Evolutionary conservation across 306 rosid species (phyloP), one percentile per base, ranked within the genome.

Genomic region (Sophora flavescens): DNA sequence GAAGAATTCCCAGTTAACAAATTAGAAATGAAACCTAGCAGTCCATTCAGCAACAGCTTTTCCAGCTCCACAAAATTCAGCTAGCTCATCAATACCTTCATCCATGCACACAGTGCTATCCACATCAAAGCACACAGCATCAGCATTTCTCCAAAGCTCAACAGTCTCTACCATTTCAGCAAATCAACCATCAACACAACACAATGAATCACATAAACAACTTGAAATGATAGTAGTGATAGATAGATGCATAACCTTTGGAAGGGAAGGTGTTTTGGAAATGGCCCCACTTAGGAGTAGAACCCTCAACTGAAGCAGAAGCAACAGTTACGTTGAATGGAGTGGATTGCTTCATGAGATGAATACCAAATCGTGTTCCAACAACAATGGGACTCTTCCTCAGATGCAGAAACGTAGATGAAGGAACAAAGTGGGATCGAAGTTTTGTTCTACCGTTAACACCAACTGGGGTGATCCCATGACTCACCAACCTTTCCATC

Each of bases 1-100:
- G n/a, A 78, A 50, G 36, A 42, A 64, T 52, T 17, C 15, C 38
- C 16, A 78, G 8, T 36, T 13, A 16, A 12, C 1, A 47, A 56
- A 70, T 17, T 4, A 47, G 16, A 11, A 33, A 80, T 51, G 58
- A 58, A 68, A 92, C 97, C 90, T 92, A 52, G 98, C 93, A 42
- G 98, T 92, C 96, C 97, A 94, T 76, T 94, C 97, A 13, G 98
- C 96, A 62, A 94, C 98, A 60, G 92, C 93, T 76, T 89, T 87
- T 81, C 98, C 98, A 78, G 98, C 97, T 77, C 98, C 97, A 48
- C 98, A 94, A 65, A 88, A 90, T 33, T 91, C 96, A 1, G 96
- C 98, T 44, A 94, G 89, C 79, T 94, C 98, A 63, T 94, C 98
- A 65, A 94, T 94, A 63, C 98, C 96, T 79, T 94, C 98, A 76